phyloP scores from a whole-genome alignment of 495 filamentous ascomycete genomes.

The Astrothelium subdiscretum region DNA sequence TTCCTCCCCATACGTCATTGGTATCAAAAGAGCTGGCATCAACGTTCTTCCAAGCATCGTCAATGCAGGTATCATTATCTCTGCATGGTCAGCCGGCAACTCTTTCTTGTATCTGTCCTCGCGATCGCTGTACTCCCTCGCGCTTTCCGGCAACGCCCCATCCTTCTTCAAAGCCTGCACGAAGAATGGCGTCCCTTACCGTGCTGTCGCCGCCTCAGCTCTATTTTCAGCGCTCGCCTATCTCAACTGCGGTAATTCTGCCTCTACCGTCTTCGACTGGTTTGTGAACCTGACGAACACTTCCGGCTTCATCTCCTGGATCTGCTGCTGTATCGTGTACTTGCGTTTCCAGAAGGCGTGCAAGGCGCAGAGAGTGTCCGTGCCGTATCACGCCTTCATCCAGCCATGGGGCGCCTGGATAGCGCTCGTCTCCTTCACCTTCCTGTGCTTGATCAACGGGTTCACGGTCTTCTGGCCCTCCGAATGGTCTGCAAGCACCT shows the following conservation, averaged over 20 bases:
- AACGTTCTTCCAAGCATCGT: slow-evolving; percentile 49
- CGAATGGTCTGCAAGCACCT: slow-evolving; percentile 39
- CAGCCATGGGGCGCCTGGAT: slow-evolving; percentile 45
- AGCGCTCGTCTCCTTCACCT: slow-evolving; percentile 35
- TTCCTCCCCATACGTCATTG: slow-evolving; percentile 49
- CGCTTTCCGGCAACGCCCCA: slow-evolving; percentile 24
- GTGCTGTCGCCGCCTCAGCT: slow-evolving; percentile 21
- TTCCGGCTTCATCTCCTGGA: slow-evolving; percentile 51
- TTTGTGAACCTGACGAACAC: slow-evolving; percentile 52
- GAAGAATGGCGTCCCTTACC: slow-evolving; percentile 24
- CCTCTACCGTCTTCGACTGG: slow-evolving; percentile 35
- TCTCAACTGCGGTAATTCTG: slow-evolving; percentile 16
- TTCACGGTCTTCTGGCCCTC: slow-evolving; percentile 52
- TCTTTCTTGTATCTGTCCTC: slow-evolving; percentile 48
- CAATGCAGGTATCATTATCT: slow-evolving; percentile 59
- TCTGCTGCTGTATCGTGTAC: slow-evolving; percentile 46
- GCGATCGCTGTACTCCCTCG: slow-evolving; percentile 38
- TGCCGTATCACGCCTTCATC: slow-evolving; percentile 37
- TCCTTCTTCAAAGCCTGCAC: slow-evolving; percentile 23
- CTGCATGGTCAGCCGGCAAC: slow-evolving; percentile 57
- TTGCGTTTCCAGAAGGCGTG: slow-evolving; percentile 48
- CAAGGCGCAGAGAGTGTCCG: slow-evolving; percentile 36
- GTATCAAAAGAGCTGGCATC: slow-evolving; percentile 42
- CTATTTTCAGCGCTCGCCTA: slow-evolving; percentile 24
- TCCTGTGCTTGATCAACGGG: slow-evolving; percentile 49